These are phyloP conservation scores for Torulaspora pretoriensis DNA, from an alignment of 1,139 yeast species.

Conservation along the genomic window DNA sequence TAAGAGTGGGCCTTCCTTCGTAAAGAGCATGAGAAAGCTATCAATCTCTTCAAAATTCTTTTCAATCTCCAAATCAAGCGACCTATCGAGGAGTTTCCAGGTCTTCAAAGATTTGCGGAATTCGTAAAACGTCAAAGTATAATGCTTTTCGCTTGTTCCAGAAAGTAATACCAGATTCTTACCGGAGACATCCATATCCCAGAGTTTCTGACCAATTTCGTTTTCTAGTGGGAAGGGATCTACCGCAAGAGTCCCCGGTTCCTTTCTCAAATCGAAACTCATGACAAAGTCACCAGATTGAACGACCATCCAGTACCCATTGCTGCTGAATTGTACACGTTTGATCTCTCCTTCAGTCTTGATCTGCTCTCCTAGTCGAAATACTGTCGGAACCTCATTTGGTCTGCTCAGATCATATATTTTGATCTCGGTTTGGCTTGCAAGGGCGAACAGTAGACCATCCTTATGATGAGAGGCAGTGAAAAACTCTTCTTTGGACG, in stretches of 20 bases:
- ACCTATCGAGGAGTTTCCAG: slow-evolving; percentile 11
- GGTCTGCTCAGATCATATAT: slow-evolving; percentile 21
- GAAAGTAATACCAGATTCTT: slow-evolving; percentile 12
- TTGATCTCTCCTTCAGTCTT: slow-evolving; percentile 35
- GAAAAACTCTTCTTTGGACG: slow-evolving; percentile 3
- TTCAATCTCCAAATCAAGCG: background rate
- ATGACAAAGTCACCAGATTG: slow-evolving; percentile 33
- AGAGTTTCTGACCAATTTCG: slow-evolving; percentile 1
- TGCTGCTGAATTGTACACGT: slow-evolving; percentile 52
- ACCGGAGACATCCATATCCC: slow-evolving; percentile 22
- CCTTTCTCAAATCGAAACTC: slow-evolving; percentile 57
- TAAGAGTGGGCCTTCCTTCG: slow-evolving; percentile 4
- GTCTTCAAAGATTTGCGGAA: slow-evolving; percentile 14
- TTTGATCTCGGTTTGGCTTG: slow-evolving; percentile 12
- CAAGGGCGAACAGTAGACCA: slow-evolving; percentile 28
- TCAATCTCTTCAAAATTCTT: background rate
- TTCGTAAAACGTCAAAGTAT: slow-evolving; percentile 4
- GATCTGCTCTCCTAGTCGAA: slow-evolving; percentile 16
- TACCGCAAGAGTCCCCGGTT: slow-evolving; percentile 25
- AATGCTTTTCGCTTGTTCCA: background rate
- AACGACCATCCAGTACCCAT: slow-evolving; percentile 65
- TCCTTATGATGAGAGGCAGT: slow-evolving; percentile 30
- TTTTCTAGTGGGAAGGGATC: slow-evolving; percentile 9
- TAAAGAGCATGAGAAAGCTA: slow-evolving; percentile 7
- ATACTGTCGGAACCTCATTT: slow-evolving; percentile 15